Conservation (phyloP, 2,329 filamentous ascomycete genomes). For the Periconia digitata region DNA sequence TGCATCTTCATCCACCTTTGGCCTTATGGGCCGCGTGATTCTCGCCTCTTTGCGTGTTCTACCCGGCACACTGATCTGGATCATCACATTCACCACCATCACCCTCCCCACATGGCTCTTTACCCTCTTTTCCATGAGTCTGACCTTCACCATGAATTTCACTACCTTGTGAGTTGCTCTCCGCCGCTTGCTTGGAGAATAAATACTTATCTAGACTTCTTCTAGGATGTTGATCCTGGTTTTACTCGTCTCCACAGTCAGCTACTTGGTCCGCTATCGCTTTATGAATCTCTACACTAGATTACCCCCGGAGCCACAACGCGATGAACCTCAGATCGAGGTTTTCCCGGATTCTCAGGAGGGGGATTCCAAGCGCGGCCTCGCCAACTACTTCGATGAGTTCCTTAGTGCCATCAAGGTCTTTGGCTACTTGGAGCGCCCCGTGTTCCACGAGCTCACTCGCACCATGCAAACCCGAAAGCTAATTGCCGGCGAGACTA, state of each 20-base stretch:
- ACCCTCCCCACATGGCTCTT: conserved; percentile 89
- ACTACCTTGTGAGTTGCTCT: conserved; percentile 74
- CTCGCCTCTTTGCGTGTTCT: conserved; percentile 55
- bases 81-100: conserved; percentile 82
- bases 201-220: conserved; percentile 25
- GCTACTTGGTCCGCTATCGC: conserved; percentile 92
- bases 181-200: neutral
- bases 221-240: conserved; percentile 64
- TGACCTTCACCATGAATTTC: conserved; percentile 98
- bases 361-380: conserved; percentile 81
- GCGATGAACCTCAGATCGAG: conserved; percentile 94
- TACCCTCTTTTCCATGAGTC: conserved; percentile 83
- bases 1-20: conserved; percentile 38
- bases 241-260: conserved; percentile 77
- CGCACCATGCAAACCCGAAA: conserved; percentile 98
- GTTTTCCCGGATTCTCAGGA: conserved; percentile 93
- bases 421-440: conserved; percentile 93
- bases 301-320: conserved; percentile 88
- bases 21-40: conserved; percentile 52
- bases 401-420: conserved; percentile 99
- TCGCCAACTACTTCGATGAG: conserved; percentile 96
- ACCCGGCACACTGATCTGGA: conserved; percentile 70
- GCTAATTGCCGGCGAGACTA: conserved; percentile 91
- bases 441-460: conserved; percentile 96
- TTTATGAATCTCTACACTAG: conserved; percentile 97